These are phyloP conservation scores for Tetrahymena elliotti DNA, from an alignment of 73 alveolate species.

Conservation along the genomic window DNA sequence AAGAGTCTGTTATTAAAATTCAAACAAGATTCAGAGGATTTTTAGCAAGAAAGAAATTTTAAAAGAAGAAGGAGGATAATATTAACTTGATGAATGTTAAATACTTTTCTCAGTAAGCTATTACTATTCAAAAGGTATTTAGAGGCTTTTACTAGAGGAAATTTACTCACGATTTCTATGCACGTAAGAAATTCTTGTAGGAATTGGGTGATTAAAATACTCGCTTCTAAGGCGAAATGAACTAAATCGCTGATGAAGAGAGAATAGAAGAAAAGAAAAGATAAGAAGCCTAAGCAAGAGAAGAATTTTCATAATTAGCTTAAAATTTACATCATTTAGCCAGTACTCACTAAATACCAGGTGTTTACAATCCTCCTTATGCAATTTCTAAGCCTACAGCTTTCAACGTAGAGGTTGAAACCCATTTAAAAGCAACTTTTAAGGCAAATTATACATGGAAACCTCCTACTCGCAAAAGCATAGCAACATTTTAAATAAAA, in stretches of 20 bases:
- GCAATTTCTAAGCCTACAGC: conserved; percentile 37
- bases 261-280: conserved; percentile 17
- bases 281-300: conserved; percentile 27
- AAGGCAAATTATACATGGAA: conserved; percentile 14
- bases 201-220: conserved; percentile 6
- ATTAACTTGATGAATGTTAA: not conserved
- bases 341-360: conserved; percentile 24
- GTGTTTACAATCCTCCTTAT: conserved; percentile 41
- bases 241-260: conserved; percentile 3
- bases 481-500: not conserved
- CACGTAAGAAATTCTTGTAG: conserved; percentile 22
- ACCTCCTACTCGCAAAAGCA: not conserved
- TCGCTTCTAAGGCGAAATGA: conserved; percentile 6
- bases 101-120: not conserved
- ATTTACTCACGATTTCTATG: conserved; percentile 25
- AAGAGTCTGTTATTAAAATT: not conserved
- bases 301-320: conserved; percentile 36
- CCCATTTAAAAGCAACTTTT: conserved; percentile 36
- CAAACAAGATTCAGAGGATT: not conserved
- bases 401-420: conserved; percentile 38
- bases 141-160: conserved; percentile 29
- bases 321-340: conserved; percentile 33
- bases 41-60: not conserved
- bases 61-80: not conserved
- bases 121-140: conserved; percentile 31